Evolutionary conservation across 2,329 filamentous ascomycete species (phyloP), one percentile per base, ranked within the genome.

Genomic region (Clonostachys chloroleuca): DNA sequence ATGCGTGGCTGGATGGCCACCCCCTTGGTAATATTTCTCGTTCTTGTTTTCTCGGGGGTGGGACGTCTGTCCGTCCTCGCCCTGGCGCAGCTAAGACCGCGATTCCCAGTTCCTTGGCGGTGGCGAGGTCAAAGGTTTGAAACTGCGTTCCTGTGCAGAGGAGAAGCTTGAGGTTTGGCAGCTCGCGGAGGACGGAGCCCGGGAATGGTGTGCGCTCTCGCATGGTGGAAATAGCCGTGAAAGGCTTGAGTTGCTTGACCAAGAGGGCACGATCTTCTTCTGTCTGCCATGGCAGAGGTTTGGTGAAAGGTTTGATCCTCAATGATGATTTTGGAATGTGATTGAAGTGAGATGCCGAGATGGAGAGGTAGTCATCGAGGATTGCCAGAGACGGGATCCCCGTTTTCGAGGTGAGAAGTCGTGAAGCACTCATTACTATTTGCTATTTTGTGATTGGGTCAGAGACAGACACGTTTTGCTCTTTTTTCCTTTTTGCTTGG

Each of bases 321-420:
- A 89, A 69, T n/a, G 65, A 62, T 12, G 70, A 62, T 41, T 55
- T 54, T 45, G 59, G 54, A 4, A 83, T 66, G 17, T 67, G 60
- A 4, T 65, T 64, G 63, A 89, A 88, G 58, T 81, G 72, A 13
- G 71, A 52, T 34, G 65, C 62, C 1, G 83, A 78, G 49, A 86
- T 69, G 53, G 68, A 70, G 57, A 86, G 81, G 65, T 89, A 89
- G 67, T 89, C 86, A 57, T 89, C 86, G 3, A 89, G 73, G 53
- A 89, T 78, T 17, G 83, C 85, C 47, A 84, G 47, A 16, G 56
- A 50, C 8, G 48, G 48, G 10, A 30, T 30, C 24, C 24, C 24
- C 24, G 24, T 30, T 30, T 30, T 30, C 24, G 24, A 4, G 24
- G 8, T 30, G 24, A 30, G 9, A 10, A 30, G 9, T 9, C 24